A percentile compares a stretch with the other conserved stretches of the same genome.
Conservation (phyloP, 2,329 filamentous ascomycete genomes). For the Ceratocystis cubensis region DNA sequence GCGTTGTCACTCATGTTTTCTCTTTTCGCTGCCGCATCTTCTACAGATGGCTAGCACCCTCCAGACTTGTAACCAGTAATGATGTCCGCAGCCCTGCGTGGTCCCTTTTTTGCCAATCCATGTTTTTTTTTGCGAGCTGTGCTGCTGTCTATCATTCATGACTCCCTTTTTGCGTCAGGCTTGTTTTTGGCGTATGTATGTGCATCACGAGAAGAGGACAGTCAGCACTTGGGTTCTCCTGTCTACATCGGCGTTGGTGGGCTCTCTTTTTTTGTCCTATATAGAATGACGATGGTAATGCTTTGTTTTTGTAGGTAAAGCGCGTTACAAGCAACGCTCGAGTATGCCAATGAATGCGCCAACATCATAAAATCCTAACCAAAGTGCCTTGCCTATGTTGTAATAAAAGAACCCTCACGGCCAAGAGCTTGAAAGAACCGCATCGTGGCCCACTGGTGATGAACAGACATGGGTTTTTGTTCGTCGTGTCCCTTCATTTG, state of each 20-base stretch:
- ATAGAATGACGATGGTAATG: neutral
- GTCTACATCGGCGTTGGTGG: too few relatives aligned
- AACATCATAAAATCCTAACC: too few relatives aligned
- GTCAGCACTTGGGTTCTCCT: too few relatives aligned
- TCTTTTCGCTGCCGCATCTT: neutral
- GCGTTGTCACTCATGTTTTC: neutral
- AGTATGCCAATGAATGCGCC: neutral
- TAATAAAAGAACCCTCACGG: neutral
- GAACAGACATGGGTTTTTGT: neutral
- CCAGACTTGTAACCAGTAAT: neutral
- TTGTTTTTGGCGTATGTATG: neutral
- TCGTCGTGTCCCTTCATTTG: neutral
- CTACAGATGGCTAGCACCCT: neutral
- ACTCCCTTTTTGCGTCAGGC: neutral
- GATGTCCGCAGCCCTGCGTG: neutral
- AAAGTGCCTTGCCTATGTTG: too few relatives aligned
- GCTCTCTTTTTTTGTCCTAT: neutral
- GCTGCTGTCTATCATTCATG: too few relatives aligned
- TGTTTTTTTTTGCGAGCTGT: neutral
- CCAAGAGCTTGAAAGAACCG: neutral
- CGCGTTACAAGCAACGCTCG: neutral
- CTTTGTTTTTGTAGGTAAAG: neutral
- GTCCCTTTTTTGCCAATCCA: neutral
- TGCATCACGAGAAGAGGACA: too few relatives aligned
- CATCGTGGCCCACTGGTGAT: neutral